Evolutionary conservation across 139 green algal species (phyloP).

Genomic region (Micractinium conductrix): DNA sequence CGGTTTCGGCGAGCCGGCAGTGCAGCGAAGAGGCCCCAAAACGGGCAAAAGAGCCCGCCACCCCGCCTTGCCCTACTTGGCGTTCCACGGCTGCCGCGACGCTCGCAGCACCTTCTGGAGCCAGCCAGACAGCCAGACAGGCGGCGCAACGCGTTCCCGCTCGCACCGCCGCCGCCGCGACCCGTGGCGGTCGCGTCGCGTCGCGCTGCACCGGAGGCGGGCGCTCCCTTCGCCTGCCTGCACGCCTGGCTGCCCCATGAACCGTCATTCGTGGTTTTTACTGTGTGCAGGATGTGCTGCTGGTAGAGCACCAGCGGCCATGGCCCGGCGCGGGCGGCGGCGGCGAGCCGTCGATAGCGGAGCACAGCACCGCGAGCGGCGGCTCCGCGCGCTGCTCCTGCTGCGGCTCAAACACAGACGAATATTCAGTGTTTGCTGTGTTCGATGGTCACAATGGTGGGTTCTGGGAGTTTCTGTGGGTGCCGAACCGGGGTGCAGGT

Average conservation of each 20-base stretch:
- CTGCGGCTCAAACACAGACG: background rate
- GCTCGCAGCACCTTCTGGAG: background rate
- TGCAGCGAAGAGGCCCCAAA: background rate
- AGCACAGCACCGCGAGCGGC: conserved; percentile 6
- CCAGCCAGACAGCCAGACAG: background rate
- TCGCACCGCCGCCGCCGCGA: background rate
- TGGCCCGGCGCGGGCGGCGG: conserved; percentile 24
- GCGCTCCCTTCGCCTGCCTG: background rate
- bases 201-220: too few species aligned
- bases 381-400: conserved; percentile 5
- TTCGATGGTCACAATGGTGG: conserved; percentile 75
- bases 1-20: background rate
- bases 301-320: conserved; percentile 42
- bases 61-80: background rate
- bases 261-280: too few species aligned
- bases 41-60: background rate
- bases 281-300: conserved; percentile 37
- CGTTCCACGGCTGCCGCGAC: background rate
- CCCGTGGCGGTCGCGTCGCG: background rate
- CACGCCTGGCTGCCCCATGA: background rate
- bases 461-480: background rate
- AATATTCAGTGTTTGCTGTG: conserved; percentile 58
- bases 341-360: background rate
- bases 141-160: background rate
- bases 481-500: background rate